These are phyloP conservation scores for Adansonia digitata DNA, from an alignment of 345 rosid species.

Conservation along the genomic window DNA sequence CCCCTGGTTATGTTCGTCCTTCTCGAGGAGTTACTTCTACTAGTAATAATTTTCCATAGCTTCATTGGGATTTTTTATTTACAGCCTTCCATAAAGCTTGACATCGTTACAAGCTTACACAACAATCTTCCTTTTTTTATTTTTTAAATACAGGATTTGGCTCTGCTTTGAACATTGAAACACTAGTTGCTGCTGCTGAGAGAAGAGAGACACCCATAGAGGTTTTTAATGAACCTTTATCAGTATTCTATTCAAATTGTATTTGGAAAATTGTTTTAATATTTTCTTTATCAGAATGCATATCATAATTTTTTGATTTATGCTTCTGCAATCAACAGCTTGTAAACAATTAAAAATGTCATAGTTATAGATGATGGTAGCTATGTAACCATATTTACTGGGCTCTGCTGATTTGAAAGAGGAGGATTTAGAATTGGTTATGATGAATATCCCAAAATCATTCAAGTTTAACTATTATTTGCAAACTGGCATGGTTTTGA, in stretches of 20 bases:
- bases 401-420: not conserved
- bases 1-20: slow-evolving; percentile 60
- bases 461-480: not conserved
- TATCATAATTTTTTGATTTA: not conserved
- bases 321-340: not conserved
- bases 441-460: not conserved
- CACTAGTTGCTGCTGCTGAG: slow-evolving; percentile 95
- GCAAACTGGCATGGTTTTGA: not conserved
- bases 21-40: slow-evolving; percentile 68
- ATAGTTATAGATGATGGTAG: not conserved
- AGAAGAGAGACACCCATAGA: slow-evolving; percentile 77
- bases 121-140: not conserved
- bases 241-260: not conserved
- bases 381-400: not conserved
- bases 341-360: not conserved
- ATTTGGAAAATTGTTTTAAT: not conserved
- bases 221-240: slow-evolving; percentile 28
- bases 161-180: slow-evolving; percentile 92
- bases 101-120: not conserved
- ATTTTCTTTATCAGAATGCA: not conserved
- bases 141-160: slow-evolving; percentile 65
- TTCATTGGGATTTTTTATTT: not conserved
- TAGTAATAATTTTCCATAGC: slow-evolving; percentile 38
- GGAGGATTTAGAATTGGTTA: not conserved
- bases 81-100: not conserved